A percentile compares a stretch with the other conserved stretches of the same genome.
Conservation (phyloP, 1,284 basidiomycete genomes). For the Ceratorhiza oryzae-sativae region DNA sequence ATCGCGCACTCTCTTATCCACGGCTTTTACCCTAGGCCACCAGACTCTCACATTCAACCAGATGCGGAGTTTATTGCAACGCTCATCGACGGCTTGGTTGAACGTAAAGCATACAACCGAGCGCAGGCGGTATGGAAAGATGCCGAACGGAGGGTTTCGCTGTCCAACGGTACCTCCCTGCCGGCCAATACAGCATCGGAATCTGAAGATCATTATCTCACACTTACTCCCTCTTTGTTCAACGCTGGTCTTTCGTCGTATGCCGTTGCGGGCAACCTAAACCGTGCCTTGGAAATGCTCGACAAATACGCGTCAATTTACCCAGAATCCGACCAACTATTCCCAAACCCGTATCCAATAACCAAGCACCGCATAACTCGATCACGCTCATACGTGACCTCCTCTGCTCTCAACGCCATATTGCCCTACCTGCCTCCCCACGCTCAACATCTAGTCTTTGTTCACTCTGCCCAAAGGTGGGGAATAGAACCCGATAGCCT, state of each 20-base stretch:
- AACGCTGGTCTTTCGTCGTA: slow-evolving; percentile 11
- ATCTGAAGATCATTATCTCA: background rate
- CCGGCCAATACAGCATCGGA: too few relatives aligned
- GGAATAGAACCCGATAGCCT: slow-evolving; percentile 1
- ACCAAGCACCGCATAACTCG: background rate
- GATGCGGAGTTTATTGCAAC: background rate
- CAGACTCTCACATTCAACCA: background rate
- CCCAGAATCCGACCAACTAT: background rate
- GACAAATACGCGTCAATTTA: slow-evolving; percentile 6
- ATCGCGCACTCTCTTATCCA: slow-evolving; percentile 13
- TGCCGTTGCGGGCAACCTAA: background rate
- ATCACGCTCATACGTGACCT: background rate
- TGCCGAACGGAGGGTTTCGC: background rate
- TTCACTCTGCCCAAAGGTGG: background rate
- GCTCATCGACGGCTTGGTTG: slow-evolving; percentile 7
- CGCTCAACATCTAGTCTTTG: slow-evolving; percentile 7
- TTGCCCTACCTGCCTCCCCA: slow-evolving; percentile 4
- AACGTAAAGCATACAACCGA: slow-evolving; percentile 6
- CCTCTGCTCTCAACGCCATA: slow-evolving; percentile 5
- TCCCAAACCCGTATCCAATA: background rate
- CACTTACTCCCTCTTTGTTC: background rate
- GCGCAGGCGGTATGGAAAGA: slow-evolving; percentile 21
- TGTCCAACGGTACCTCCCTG: background rate
- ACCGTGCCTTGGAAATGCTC: background rate
- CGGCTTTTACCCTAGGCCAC: background rate